Conservation (phyloP, 176 grass and related monocot species). For the Themeda triandra region DNA sequence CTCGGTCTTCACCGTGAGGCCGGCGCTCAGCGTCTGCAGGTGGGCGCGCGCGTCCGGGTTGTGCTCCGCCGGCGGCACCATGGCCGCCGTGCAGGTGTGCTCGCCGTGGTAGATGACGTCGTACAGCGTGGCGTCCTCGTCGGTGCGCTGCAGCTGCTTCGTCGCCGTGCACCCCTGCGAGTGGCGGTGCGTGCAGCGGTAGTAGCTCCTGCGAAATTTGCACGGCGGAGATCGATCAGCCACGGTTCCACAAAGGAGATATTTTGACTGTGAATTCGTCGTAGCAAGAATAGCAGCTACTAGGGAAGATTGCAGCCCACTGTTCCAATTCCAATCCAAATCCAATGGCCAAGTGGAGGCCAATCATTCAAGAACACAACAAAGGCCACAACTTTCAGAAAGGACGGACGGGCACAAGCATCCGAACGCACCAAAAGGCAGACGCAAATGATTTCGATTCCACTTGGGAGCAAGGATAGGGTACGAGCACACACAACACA, state of each 20-base stretch:
- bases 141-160: slow-evolving; percentile 71
- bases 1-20: slow-evolving; percentile 47
- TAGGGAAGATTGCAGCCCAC: too few species aligned
- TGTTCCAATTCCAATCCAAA: not conserved
- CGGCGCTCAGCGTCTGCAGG: slow-evolving; percentile 36
- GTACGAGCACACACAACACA: not conserved
- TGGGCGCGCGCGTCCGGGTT: not conserved
- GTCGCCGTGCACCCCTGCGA: slow-evolving; percentile 46
- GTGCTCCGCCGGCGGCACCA: not conserved
- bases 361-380: not conserved
- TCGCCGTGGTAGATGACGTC: slow-evolving; percentile 60
- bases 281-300: too few species aligned
- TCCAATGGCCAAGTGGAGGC: not conserved
- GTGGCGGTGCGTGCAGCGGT: slow-evolving; percentile 60
- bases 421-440: not conserved
- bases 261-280: not conserved
- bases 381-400: not conserved
- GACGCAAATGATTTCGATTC: not conserved
- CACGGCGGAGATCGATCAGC: not conserved
- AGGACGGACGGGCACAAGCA: not conserved
- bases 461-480: not conserved
- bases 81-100: slow-evolving; percentile 48
- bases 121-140: slow-evolving; percentile 55
- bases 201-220: slow-evolving; percentile 55
- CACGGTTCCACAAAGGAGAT: not conserved